Evolutionary conservation across 2,329 filamentous ascomycete genomes (phyloP), one percentile per base, ranked within the genome.

Genomic region (Madurella mycetomatis): DNA sequence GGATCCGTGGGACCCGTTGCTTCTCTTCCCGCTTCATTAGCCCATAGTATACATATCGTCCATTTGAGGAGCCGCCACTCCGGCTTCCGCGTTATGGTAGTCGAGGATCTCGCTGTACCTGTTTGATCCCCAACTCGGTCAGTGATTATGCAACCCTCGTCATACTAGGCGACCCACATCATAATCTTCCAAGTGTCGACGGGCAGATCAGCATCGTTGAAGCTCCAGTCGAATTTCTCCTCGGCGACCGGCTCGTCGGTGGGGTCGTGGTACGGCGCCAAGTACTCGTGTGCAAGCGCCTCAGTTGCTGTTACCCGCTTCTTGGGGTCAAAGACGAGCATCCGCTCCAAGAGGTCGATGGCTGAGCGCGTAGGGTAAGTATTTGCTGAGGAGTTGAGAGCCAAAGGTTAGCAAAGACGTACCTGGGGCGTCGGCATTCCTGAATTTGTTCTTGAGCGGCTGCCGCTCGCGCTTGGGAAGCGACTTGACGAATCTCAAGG

Each of bases 171-270:
- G 25, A 71, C 87, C 69, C 80, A 96, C 94, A 99, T 99, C 94
- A 97, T 99, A 70, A 99, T 96, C 78, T 99, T 99, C 94, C 94
- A 99, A n/a, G 92, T 96, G 69, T 99, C 94, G 48, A 97, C 92
- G 1, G 94, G 92, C 54, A 99, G 78, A 69, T 99, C 94, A 46
- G 92, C 94, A 66, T 99, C 94, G 72, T 97, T 97, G 76, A 99
- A 99, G 51, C 92, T 96, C 94, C 94, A 99, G 71, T 99, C 94
- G 66, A 99, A 99, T 76, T 96, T 96, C 78, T 96, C 92, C 58
- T 96, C 90, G 18, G 94, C 90, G 15, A 91, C 86, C 1, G 94
- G 94, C 78, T 99, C 94, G 67, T 99, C 94, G 43, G 89, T 94
- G 9, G 94, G 92, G 69, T 99, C 94, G 73, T 99, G 94, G 77